Evolutionary conservation across 208 protist genomes (phyloP).

Genomic region (Trypanosoma caninum): DNA sequence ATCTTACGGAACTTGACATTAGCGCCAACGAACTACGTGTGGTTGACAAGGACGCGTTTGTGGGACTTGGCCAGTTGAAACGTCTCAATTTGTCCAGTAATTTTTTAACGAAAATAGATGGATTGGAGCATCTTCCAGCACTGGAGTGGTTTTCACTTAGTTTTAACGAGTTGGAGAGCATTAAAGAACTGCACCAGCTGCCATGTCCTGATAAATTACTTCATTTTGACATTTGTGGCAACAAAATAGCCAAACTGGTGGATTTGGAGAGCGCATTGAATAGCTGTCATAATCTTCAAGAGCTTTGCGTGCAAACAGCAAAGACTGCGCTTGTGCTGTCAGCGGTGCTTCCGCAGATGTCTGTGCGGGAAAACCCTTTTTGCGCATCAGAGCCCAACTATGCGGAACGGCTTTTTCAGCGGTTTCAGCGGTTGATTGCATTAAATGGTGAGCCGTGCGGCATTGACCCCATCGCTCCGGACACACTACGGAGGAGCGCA

Average conservation of each 20-base stretch:
- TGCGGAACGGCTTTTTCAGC: constrained; percentile 35
- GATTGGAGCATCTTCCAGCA: constrained; percentile 28
- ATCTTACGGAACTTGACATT: constrained; percentile 71
- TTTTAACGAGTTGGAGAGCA: constrained; percentile 60
- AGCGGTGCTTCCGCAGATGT: constrained; percentile 9
- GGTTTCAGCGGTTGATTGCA: constrained; percentile 35
- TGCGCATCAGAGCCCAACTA: constrained; percentile 27
- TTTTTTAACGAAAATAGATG: constrained; percentile 31
- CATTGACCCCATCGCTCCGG: constrained; percentile 39
- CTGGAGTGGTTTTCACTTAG: constrained; percentile 71
- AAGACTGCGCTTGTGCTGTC: constrained; percentile 13
- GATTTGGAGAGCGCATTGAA: constrained; percentile 36
- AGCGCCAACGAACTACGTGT: constrained; percentile 70
- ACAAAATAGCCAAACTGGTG: constrained; percentile 35
- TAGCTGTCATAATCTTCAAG: constrained; percentile 37
- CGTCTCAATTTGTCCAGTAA: constrained; percentile 80
- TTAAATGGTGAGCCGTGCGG: constrained; percentile 61
- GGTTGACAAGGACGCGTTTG: constrained; percentile 37
- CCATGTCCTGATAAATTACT: constrained; percentile 35
- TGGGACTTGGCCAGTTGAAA: constrained; percentile 39
- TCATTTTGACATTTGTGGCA: constrained; percentile 74
- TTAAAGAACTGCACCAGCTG: constrained; percentile 40
- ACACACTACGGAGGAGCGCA: constrained; percentile 8
- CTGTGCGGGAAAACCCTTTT: constrained; percentile 41
- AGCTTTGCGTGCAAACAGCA: constrained; percentile 51